A percentile compares a stretch with the other conserved stretches of the same genome.
Conservation (phyloP, 805 yeast species). For the Candida quercuum region DNA sequence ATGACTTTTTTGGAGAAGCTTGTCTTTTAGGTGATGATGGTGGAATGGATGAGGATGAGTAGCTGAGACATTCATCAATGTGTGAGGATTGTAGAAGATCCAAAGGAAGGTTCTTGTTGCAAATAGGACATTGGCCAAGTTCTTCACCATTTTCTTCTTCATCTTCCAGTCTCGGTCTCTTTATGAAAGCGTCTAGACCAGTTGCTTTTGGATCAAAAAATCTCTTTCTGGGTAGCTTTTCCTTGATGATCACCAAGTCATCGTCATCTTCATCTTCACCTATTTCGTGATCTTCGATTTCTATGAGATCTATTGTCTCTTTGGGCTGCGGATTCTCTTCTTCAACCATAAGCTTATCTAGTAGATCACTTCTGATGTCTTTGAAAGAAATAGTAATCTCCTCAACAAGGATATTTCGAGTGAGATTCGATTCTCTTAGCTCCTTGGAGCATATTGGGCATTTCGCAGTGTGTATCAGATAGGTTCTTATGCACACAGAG, state of each 20-base stretch:
- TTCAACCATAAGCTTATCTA: constrained; percentile 24
- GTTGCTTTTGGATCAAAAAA: constrained; percentile 8
- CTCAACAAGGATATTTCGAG: constrained; percentile 65
- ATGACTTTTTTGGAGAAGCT: background rate
- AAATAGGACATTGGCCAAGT: constrained; percentile 59
- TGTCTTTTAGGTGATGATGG: constrained; percentile 24
- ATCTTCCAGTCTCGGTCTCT: constrained; percentile 10
- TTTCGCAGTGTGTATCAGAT: constrained; percentile 48
- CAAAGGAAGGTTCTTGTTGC: constrained; percentile 46
- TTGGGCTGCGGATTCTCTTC: background rate
- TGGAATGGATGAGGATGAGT: constrained; percentile 22
- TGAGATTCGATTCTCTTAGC: constrained; percentile 62
- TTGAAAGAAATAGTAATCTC: constrained; percentile 56
- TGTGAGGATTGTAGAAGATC: constrained; percentile 49
- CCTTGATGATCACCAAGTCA: constrained; percentile 26
- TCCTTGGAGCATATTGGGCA: constrained; percentile 80
- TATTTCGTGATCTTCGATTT: constrained; percentile 25
- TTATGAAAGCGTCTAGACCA: constrained; percentile 16
- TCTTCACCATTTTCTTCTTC: constrained; percentile 12
- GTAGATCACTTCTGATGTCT: constrained; percentile 34
- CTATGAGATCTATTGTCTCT: constrained; percentile 15
- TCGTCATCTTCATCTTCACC: constrained; percentile 21
- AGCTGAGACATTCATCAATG: constrained; percentile 50
- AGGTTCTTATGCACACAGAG: constrained; percentile 76
- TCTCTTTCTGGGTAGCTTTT: constrained; percentile 16